Base-by-base conservation (phyloP, 805 yeast genomes). In the Candida sithepensis region DNA sequence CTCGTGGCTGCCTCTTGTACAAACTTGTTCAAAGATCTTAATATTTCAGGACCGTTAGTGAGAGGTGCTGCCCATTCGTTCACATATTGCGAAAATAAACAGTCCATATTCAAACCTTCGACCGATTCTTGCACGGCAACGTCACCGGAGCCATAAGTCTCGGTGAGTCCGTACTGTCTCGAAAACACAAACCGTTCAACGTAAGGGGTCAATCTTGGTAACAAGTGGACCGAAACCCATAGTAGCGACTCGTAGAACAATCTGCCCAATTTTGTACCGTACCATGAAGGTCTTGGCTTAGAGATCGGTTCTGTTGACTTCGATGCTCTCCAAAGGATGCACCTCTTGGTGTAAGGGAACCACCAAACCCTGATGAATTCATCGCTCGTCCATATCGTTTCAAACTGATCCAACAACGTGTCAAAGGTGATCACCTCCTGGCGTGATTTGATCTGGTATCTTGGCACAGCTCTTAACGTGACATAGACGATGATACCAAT, bases 51-150 rank as follows among this genome's bases (percentile, higher is more conserved):
- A 4, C 97, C 97, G 53, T 81, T 77, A 21, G 69, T 75, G 60
- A 92, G 70, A 19, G 98, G 98, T 42, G 95, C 80, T n/a, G 94
- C 90, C 98, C 98, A 92, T 69, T 92, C 99, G 63, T 91, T 83
- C 43, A 92, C 98, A 68, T 83, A 91, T 67, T 92, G 99, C 39
- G 90, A 82, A 66, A 89, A 92, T 56, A 92, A 71, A 65, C 98
- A 94, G 70, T 94, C 98, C 96, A 92, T 88, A 66, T 88, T 89
- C 59, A 92, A 79, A 6, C 92, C 96, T 49, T 85, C 88, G 40
- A 88, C 92, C 3, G 96, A 85, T 49, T 79, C 77, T 59, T 84
- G 89, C 10, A 91, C 88, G 2, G 88, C 85, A 42, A 78, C 67
- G 46, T 78, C 82, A 19, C 78, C 79, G 41, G 63, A 57, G 33